These are phyloP conservation scores for Rutstroemia sp. DNA, from an alignment of 2,329 filamentous ascomycete species.

Conservation along the genomic window DNA sequence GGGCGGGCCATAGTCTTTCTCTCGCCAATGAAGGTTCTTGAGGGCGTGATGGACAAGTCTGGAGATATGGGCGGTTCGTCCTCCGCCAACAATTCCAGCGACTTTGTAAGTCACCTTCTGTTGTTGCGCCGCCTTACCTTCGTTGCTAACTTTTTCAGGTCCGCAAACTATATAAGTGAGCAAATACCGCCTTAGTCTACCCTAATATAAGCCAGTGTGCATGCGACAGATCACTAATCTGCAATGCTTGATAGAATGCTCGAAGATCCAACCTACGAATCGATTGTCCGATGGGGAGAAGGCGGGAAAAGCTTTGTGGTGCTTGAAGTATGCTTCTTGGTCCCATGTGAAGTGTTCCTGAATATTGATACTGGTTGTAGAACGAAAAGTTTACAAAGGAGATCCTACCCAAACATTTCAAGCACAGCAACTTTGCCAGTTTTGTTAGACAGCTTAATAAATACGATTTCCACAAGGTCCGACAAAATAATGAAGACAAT, in stretches of 20 bases:
- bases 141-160: slow-evolving; percentile 50
- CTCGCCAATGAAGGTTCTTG: not conserved
- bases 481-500: slow-evolving; percentile 81
- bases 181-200: not conserved
- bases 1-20: not conserved
- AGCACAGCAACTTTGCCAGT: slow-evolving; percentile 97
- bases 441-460: slow-evolving; percentile 96
- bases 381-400: slow-evolving; percentile 98
- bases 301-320: slow-evolving; percentile 95
- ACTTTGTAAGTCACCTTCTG: slow-evolving; percentile 65
- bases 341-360: not conserved
- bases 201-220: slow-evolving; percentile 22
- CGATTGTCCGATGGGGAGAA: slow-evolving; percentile 92
- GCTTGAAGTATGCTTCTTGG: slow-evolving; percentile 62
- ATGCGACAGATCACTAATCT: slow-evolving; percentile 21
- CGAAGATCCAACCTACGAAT: slow-evolving; percentile 86
- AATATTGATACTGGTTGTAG: slow-evolving; percentile 38
- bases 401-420: slow-evolving; percentile 96
- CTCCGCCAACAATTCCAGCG: slow-evolving; percentile 74
- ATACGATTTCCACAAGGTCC: slow-evolving; percentile 97
- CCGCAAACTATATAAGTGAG: slow-evolving; percentile 96
- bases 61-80: slow-evolving; percentile 26
- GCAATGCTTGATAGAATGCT: slow-evolving; percentile 65
- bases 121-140: not conserved
- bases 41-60: slow-evolving; percentile 27